phyloP scores from a whole-genome alignment of 2,329 filamentous ascomycete species.

The Bipolaris gigantea region DNA sequence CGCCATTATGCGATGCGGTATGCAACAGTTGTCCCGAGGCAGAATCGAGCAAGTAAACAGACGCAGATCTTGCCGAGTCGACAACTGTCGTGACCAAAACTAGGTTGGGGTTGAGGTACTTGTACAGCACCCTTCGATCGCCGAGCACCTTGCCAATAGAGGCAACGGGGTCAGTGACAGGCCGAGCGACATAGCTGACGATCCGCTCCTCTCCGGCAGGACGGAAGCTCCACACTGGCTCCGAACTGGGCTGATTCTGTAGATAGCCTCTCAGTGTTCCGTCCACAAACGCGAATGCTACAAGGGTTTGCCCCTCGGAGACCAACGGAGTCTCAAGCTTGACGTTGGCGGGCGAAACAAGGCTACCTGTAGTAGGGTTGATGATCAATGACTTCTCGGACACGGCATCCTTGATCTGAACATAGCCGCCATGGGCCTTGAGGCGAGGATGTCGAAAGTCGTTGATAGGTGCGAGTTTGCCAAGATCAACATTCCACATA shows the following conservation, averaged over 20 bases:
- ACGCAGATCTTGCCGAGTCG: conserved; percentile 61
- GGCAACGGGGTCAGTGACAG: conserved; percentile 81
- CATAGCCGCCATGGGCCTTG: conserved; percentile 37
- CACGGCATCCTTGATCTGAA: conserved; percentile 35
- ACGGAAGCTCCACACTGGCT: conserved; percentile 69
- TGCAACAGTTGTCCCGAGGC: conserved; percentile 81
- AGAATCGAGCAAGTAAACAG: conserved; percentile 80
- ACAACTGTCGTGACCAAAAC: conserved; percentile 73
- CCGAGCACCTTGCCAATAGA: conserved; percentile 94
- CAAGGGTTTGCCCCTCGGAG: conserved; percentile 27
- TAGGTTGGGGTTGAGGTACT: conserved; percentile 90
- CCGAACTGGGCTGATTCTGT: conserved; percentile 23
- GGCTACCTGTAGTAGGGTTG: conserved; percentile 40
- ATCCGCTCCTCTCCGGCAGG: conserved; percentile 69
- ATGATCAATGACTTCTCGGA: conserved; percentile 32
- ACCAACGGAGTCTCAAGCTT: conserved; percentile 14
- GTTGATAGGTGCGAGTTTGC: conserved; percentile 58
- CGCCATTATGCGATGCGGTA: conserved; percentile 68
- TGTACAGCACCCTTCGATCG: conserved; percentile 92
- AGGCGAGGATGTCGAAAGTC: conserved; percentile 64
- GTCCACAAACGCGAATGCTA: conserved; percentile 39
- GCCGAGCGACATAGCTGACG: conserved; percentile 66
- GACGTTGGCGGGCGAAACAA: conserved; percentile 24
- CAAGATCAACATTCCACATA: conserved; percentile 72
- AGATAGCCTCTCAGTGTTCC: conserved; percentile 40